phyloP scores from a whole-genome alignment of 371 early-diverging fungal species.

The Batkoa obscura region DNA sequence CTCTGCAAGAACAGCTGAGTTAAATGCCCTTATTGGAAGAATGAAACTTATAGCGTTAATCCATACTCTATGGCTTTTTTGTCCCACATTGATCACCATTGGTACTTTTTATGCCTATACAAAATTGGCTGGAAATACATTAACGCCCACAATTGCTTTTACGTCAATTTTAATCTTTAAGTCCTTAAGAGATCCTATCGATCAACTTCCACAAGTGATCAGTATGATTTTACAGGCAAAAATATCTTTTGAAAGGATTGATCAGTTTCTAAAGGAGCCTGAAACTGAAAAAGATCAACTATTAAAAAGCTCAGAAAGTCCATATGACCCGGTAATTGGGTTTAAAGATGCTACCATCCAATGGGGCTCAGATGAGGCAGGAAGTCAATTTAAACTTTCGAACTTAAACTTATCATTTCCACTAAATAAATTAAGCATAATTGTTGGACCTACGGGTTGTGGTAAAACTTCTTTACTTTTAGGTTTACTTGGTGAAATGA shows the following conservation, averaged over 20 bases:
- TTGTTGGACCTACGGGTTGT: slow-evolving; percentile 35
- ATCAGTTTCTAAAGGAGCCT: slow-evolving; percentile 27
- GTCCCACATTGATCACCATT: slow-evolving; percentile 31
- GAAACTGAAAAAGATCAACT: slow-evolving; percentile 13
- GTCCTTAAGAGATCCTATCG: slow-evolving; percentile 29
- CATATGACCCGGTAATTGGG: slow-evolving; percentile 15
- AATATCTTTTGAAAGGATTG: slow-evolving; percentile 28
- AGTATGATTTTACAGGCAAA: slow-evolving; percentile 26
- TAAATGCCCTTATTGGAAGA: slow-evolving; percentile 16
- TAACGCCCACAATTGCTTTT: slow-evolving; percentile 40
- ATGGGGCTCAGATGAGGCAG: slow-evolving; percentile 16
- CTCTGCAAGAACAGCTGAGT: slow-evolving; percentile 25
- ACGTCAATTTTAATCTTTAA: slow-evolving; percentile 34
- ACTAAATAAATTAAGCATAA: slow-evolving; percentile 26
- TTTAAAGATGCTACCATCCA: slow-evolving; percentile 23
- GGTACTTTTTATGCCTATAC: slow-evolving; percentile 33
- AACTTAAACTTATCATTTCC: slow-evolving; percentile 32
- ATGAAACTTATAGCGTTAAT: slow-evolving; percentile 22
- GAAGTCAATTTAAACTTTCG: slow-evolving; percentile 17
- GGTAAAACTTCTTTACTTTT: slow-evolving; percentile 47
- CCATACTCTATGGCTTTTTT: slow-evolving; percentile 18
- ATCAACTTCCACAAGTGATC: slow-evolving; percentile 29
- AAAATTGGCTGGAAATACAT: slow-evolving; percentile 25
- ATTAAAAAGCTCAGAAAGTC: slow-evolving; percentile 6
- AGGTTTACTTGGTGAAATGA: slow-evolving; percentile 46